These are phyloP conservation scores for Conticribra weissflogii DNA, from an alignment of 108 stramenopile genomes.

Conservation along the genomic window DNA sequence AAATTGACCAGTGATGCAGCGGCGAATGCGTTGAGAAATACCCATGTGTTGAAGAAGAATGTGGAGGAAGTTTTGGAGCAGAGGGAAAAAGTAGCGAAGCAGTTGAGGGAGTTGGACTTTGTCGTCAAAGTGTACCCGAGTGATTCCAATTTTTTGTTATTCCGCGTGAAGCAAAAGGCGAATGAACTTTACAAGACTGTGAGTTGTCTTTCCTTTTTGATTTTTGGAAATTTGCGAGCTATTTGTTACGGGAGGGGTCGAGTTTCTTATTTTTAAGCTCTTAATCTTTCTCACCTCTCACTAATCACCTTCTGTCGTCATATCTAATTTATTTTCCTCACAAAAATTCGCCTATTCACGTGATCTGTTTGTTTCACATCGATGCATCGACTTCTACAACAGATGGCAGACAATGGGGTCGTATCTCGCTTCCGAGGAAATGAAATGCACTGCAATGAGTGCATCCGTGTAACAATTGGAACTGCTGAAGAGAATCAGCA, in stretches of 20 bases:
- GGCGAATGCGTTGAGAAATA: slow-evolving; percentile 73
- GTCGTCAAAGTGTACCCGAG: slow-evolving; percentile 79
- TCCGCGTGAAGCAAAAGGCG: slow-evolving; percentile 77
- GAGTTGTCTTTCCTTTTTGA: not conserved
- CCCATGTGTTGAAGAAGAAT: slow-evolving; percentile 60
- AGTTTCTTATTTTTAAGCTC: not conserved
- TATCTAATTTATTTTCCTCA: no score
- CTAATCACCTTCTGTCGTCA: no score
- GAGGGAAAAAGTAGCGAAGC: slow-evolving; percentile 57
- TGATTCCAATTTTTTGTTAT: slow-evolving; percentile 93
- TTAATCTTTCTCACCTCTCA: no score
- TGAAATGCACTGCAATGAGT: slow-evolving; percentile 92
- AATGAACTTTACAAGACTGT: slow-evolving; percentile 79
- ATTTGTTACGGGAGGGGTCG: no score
- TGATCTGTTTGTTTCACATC: not conserved
- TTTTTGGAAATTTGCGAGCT: not conserved
- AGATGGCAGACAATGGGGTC: slow-evolving; percentile 91
- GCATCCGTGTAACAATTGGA: slow-evolving; percentile 94
- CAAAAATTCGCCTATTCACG: not conserved
- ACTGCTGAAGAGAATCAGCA: slow-evolving; percentile 82
- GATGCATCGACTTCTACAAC: not conserved
- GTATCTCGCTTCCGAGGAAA: slow-evolving; percentile 93
- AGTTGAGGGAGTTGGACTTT: slow-evolving; percentile 70
- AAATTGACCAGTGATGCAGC: slow-evolving; percentile 85
- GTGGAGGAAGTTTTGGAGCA: slow-evolving; percentile 63